Percentiles rank a stretch among this genome's conserved stretches.
Conservation (phyloP, 208 protist species). For the Trypanosoma rangeli region DNA sequence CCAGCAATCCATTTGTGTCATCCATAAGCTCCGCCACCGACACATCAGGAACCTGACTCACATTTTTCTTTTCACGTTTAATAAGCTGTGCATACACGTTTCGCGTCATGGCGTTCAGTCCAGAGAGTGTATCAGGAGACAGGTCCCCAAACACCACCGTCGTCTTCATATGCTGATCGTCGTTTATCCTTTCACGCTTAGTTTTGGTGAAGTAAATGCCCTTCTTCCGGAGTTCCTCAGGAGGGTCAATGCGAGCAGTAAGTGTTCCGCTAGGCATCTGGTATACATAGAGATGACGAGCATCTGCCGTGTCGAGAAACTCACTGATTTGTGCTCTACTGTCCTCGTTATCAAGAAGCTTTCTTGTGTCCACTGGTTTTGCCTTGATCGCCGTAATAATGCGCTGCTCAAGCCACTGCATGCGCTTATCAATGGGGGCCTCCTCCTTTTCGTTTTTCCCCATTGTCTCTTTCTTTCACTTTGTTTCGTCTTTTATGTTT, state of each 20-base stretch:
- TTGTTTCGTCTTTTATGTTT: not conserved
- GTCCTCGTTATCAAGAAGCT: conserved; percentile 91
- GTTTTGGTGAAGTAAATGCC: conserved; percentile 91
- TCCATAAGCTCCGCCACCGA: conserved; percentile 92
- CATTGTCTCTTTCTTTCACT: conserved; percentile 30
- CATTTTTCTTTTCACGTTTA: conserved; percentile 82
- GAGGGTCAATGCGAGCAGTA: conserved; percentile 83
- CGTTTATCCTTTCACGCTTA: conserved; percentile 89
- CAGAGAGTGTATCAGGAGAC: conserved; percentile 55
- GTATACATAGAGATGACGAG: conserved; percentile 91
- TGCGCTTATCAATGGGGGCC: conserved; percentile 87
- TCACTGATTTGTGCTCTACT: conserved; percentile 89
- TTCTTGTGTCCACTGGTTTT: conserved; percentile 91
- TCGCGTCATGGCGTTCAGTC: conserved; percentile 77
- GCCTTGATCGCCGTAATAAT: conserved; percentile 81
- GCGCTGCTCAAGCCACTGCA: conserved; percentile 91
- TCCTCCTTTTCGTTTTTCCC: conserved; percentile 91
- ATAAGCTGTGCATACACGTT: conserved; percentile 91
- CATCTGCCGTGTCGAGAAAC: conserved; percentile 92
- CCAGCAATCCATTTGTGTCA: conserved; percentile 85
- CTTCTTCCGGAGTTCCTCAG: conserved; percentile 91
- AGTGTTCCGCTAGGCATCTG: conserved; percentile 67
- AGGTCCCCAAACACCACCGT: conserved; percentile 87
- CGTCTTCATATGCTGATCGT: conserved; percentile 87
- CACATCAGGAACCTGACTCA: conserved; percentile 90